Base-by-base conservation (phyloP, 805 yeast genomes). In the Starmera quercuum region DNA sequence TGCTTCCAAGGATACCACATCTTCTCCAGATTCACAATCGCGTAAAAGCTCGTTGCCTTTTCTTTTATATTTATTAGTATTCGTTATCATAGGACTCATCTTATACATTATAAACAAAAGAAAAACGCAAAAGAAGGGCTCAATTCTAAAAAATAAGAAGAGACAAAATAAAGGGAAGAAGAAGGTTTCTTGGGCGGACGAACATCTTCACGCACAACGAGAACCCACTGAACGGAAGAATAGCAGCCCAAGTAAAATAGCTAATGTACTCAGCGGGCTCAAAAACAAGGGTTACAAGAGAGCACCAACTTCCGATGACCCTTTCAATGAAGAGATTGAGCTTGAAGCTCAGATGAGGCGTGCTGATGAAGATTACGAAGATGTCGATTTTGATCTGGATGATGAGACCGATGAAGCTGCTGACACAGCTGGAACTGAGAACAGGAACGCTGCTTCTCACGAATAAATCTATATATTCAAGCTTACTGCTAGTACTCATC, bases 1-100 rank as follows among this genome's bases (percentile, higher is more conserved):
- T 4, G 31, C 42, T 33, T 20, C 43, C 3, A 39, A 34, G 18
- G 41, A 35, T n/a, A 12, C 21, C 10, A 16, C 11, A 6, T 11
- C 21, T 28, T 10, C 19, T 21, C 22, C 32, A 10, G 31, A 32
- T 22, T n/a, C n/a, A n/a, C n/a, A n/a, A n/a, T n/a, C n/a, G n/a
- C n/a, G n/a, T 6, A 26, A 26, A 15, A 14, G 29, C 11, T 7
- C 19, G 6, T 7, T 26, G 19, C 18, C 18, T 16, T 26, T 26
- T n/a, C 8, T 26, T 5, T 6, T 26, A 8, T 26, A 26, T 15
- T 26, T 26, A 14, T 15, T 26, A 26, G 12, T 26, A 12, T 26
- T 26, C 17, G 29, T 26, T 5, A n/a, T 14, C 10, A 26, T 26
- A 16, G 29, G 29, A 9, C 15, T 14, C 18, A n/a, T 14, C 18